Conservation (phyloP, 257 asterid species). For the Nicotiana benthamiana region DNA sequence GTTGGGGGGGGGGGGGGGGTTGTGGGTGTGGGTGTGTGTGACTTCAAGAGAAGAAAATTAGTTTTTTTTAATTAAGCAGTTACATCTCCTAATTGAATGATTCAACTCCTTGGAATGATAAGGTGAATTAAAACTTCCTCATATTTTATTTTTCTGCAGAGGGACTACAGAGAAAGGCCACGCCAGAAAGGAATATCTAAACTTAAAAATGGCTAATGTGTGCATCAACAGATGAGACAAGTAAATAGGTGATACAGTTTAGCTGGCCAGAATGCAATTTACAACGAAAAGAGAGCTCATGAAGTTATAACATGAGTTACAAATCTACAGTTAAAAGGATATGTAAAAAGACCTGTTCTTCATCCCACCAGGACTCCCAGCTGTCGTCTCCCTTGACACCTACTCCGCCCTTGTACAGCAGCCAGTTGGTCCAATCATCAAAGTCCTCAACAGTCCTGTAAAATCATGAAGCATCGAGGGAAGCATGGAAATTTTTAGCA, state of each 20-base stretch:
- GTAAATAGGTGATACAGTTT: neutral
- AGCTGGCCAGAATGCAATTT: neutral
- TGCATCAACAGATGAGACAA: neutral
- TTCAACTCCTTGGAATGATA: neutral
- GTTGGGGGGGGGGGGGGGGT: neutral
- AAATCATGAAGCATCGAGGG: neutral
- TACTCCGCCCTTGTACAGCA: slow-evolving; percentile 95
- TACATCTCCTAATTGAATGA: neutral
- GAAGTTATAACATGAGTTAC: neutral
- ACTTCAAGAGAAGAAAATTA: neutral
- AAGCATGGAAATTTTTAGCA: neutral
- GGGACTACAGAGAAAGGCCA: neutral
- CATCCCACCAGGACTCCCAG: slow-evolving; percentile 99
- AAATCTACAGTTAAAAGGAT: neutral
- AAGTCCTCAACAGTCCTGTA: slow-evolving; percentile 96
- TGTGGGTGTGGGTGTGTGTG: no score
- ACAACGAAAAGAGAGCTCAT: neutral
- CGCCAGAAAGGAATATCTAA: neutral
- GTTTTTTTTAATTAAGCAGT: neutral
- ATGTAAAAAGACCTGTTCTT: slow-evolving; percentile 64
- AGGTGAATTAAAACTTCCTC: neutral
- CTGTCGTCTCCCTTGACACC: slow-evolving; percentile 91
- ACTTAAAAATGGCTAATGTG: neutral
- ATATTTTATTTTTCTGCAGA: neutral
- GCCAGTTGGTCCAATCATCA: slow-evolving; percentile 99